Evolutionary conservation across 1,284 basidiomycete species (phyloP).

Genomic region (Puccinia horiana): DNA sequence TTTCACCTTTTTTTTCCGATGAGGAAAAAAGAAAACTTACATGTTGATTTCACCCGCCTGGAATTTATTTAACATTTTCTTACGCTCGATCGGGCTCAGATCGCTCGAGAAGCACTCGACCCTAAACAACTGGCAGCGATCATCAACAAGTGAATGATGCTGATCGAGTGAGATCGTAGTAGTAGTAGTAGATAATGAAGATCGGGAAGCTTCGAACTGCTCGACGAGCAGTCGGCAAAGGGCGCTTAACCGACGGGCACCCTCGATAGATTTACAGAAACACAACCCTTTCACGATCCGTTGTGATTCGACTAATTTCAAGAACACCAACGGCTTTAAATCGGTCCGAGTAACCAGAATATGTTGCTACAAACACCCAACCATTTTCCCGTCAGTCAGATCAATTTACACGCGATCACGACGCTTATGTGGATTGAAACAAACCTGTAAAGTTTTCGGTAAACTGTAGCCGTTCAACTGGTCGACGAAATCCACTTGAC

Average conservation of each 20-base stretch:
- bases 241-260: slow-evolving; percentile 76
- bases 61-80: slow-evolving; percentile 76
- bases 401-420: no score
- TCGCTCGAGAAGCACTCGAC: slow-evolving; percentile 84
- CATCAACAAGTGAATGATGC: slow-evolving; percentile 46
- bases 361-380: slow-evolving; percentile 68
- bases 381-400: no score
- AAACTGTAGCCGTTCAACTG: slow-evolving; percentile 77
- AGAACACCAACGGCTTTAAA: slow-evolving; percentile 84
- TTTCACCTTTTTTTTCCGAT: background rate
- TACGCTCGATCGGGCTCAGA: slow-evolving; percentile 72
- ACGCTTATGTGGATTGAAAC: no score
- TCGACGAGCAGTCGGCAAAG: slow-evolving; percentile 80
- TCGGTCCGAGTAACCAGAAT: slow-evolving; percentile 78
- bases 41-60: slow-evolving; percentile 78
- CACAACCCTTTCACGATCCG: slow-evolving; percentile 74
- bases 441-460: slow-evolving; percentile 72
- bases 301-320: slow-evolving; percentile 74
- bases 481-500: slow-evolving; percentile 58
- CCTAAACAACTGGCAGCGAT: slow-evolving; percentile 59
- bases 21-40: slow-evolving; percentile 61
- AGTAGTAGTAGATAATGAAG: background rate
- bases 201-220: slow-evolving; percentile 58
- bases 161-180: background rate
- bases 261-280: slow-evolving; percentile 95